Base-by-base conservation (phyloP, 2,329 filamentous ascomycete species). In the Xenoacremonium recifei region DNA sequence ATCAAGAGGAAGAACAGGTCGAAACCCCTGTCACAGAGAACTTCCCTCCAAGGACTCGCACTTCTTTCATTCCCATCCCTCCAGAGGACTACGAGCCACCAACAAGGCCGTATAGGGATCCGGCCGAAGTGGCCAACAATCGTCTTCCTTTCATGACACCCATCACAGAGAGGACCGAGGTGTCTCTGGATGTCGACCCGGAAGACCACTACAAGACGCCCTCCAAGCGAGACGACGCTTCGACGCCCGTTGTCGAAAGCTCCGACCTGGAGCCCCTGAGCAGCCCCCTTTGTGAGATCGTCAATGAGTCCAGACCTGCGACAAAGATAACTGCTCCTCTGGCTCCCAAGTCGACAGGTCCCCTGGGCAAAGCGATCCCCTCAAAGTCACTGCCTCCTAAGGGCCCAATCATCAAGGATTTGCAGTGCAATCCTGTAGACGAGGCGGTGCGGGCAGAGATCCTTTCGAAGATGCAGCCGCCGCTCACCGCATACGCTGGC, bases 111-210 rank as follows among this genome's bases (percentile, higher is more conserved):
- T 96, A 86, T 74, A 84, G 90, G 60, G 87, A 96, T 65, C 81
- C 89, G 59, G 78, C 71, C 25, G 79, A 90, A 62, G 76, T 85
- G 64, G 89, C 90, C 45, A 95, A 96, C 59, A 96, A 91, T 66
- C 85, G 91, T 40, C 74, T 97, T 9, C 93, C 92, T 3, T 99
- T 97, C 64, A 97, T 99, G 93, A 99, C 93, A 0, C 93, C 93
- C 2, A 99, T 99, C 52, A 92, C 93, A 2, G 93, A 99, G 65
- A 84, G 89, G 56, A 99, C 93, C 0, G 93, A 99, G 66, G 87
- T 84, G 10, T 96, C 91, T 1, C 69, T 97, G 5, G 85, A 85
- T 25, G 68, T 85, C 31, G 77, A 79, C 4, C 82, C 79, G 20
- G 75, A 80, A 39, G 76, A 75, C 39, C n/a, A n/a, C n/a, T 76